phyloP scores from a whole-genome alignment of 345 rosid species.

The Rubroshorea leprosula region DNA sequence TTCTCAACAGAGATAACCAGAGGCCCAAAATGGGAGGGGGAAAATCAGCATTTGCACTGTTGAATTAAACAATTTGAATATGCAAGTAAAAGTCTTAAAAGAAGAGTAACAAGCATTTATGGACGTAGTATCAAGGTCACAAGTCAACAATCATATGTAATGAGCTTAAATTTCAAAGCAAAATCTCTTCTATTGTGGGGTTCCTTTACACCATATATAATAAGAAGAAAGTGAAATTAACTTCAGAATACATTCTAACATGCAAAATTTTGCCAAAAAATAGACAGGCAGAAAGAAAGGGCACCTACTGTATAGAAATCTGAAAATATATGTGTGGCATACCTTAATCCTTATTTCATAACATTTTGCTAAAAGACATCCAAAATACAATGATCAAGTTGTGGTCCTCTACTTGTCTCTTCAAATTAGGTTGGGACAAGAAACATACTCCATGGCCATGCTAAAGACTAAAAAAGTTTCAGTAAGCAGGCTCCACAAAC shows the following conservation, averaged over 20 bases:
- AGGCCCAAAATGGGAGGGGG: not conserved
- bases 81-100: no score
- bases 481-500: conserved; percentile 33
- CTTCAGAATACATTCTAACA: no score
- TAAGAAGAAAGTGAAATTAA: no score
- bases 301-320: no score
- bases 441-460: conserved; percentile 14
- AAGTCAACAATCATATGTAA: no score
- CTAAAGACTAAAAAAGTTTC: conserved; percentile 19
- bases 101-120: no score
- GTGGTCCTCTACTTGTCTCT: conserved; percentile 7
- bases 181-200: no score
- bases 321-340: conserved; percentile 2
- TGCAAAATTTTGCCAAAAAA: no score
- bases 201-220: no score
- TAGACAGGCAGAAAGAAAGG: not conserved
- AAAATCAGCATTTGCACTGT: conserved; percentile 3
- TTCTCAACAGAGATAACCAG: conserved; percentile 15
- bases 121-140: no score
- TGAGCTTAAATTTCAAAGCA: no score
- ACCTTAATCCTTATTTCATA: no score
- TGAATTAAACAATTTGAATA: not conserved
- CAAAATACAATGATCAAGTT: conserved; percentile 8
- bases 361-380: conserved; percentile 1
- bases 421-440: conserved; percentile 24